Evolutionary conservation across 345 rosid genomes (phyloP).

Genomic region (Hibiscus tridactylites): DNA sequence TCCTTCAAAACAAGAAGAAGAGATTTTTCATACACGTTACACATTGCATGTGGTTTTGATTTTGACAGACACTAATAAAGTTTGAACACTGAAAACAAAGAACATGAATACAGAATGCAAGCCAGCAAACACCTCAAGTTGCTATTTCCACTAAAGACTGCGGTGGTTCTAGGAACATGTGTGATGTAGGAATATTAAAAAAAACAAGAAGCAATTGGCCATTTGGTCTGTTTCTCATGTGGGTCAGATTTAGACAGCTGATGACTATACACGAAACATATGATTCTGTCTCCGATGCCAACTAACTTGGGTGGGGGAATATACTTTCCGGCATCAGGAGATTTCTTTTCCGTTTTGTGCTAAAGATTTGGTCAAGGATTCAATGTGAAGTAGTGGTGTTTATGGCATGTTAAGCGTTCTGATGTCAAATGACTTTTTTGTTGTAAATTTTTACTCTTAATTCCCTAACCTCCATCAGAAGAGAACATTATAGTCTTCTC

Average conservation of each 20-base stretch:
- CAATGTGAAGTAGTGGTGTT: too few species aligned
- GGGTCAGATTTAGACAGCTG: conserved; percentile 4
- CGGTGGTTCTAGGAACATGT: neutral
- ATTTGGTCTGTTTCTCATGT: neutral
- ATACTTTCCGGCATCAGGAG: too few species aligned
- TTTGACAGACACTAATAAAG: neutral
- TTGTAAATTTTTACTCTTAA: too few species aligned
- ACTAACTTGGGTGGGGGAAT: neutral
- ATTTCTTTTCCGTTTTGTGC: too few species aligned
- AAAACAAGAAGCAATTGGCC: neutral
- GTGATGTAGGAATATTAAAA: neutral
- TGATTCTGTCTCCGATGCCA: conserved; percentile 1
- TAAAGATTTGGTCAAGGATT: too few species aligned
- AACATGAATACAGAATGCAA: neutral
- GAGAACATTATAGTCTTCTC: too few species aligned
- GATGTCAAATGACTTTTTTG: too few species aligned
- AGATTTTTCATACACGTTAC: neutral
- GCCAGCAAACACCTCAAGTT: conserved; percentile 1
- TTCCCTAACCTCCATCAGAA: too few species aligned
- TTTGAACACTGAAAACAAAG: neutral
- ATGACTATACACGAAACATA: neutral
- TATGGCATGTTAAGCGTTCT: too few species aligned
- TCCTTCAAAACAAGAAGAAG: neutral
- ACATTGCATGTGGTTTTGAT: neutral
- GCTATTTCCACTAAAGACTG: neutral